phyloP scores from a whole-genome alignment of 345 rosid genomes.

The Eucalyptus cloeziana region DNA sequence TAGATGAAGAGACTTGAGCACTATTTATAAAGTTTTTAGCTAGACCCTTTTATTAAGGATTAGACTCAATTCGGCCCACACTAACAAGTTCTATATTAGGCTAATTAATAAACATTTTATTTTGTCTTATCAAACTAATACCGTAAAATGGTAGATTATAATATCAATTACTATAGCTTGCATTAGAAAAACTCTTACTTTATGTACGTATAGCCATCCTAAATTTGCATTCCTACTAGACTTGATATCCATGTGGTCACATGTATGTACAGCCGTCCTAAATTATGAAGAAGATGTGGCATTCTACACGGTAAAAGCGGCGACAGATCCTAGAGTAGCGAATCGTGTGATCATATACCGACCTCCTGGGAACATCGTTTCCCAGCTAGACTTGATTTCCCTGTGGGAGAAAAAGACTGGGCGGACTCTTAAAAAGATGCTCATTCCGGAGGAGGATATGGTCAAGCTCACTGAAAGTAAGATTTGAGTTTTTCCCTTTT shows the following conservation, averaged over 20 bases:
- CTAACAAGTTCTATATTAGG: fast-evolving
- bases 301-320: constrained; percentile 13
- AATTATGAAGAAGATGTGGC: constrained; percentile 24
- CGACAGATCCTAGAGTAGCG: constrained; percentile 11
- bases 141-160: too few species aligned
- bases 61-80: too few species aligned
- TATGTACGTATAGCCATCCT: background rate
- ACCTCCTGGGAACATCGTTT: constrained; percentile 8
- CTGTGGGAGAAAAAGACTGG: constrained; percentile 21
- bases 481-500: background rate
- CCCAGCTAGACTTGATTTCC: constrained; percentile 10
- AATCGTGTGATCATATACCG: constrained; percentile 10
- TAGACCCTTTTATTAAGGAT: fast-evolving
- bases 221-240: background rate
- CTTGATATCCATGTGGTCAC: background rate
- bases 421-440: background rate
- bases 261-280: constrained; percentile 2
- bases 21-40: too few species aligned
- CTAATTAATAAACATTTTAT: too few species aligned
- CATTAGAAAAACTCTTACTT: too few species aligned
- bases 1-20: fast-evolving
- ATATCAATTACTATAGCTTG: too few species aligned
- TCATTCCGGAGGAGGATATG: constrained; percentile 11
- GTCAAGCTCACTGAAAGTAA: constrained; percentile 8
- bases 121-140: too few species aligned